phyloP scores from a whole-genome alignment of 306 rosid species.

The Senna tora region DNA sequence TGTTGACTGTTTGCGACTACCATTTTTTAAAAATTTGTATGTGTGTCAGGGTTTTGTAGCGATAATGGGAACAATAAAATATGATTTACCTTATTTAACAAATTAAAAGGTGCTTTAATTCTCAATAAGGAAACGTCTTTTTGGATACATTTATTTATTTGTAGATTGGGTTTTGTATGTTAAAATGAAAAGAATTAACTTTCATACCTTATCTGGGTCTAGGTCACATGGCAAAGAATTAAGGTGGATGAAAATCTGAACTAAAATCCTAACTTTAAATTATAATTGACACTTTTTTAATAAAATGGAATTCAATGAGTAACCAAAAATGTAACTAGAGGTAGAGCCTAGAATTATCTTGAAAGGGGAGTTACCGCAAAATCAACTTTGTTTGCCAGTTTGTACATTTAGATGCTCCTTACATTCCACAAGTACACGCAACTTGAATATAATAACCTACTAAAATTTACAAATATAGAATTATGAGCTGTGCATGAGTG shows the following conservation, averaged over 20 bases:
- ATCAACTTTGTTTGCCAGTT: background rate
- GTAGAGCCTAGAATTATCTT: background rate
- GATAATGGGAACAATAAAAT: too few species aligned
- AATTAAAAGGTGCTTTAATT: too few species aligned
- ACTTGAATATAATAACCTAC: background rate
- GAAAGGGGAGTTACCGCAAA: too few species aligned
- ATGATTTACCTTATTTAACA: too few species aligned
- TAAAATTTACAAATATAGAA: slow-evolving; percentile 16
- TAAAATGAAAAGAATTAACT: background rate
- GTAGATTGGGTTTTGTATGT: background rate
- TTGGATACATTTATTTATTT: too few species aligned
- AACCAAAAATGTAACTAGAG: background rate
- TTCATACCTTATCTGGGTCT: background rate
- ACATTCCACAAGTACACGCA: slow-evolving; percentile 13
- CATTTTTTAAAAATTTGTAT: background rate
- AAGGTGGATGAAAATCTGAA: background rate
- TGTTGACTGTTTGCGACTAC: background rate
- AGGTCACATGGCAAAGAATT: background rate
- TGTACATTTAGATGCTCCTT: background rate
- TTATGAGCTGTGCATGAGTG: slow-evolving; percentile 38
- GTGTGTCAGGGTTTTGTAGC: background rate
- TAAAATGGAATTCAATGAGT: background rate
- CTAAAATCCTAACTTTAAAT: background rate
- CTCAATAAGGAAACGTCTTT: background rate
- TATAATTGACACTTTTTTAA: background rate